Percentiles rank a stretch among this genome's conserved stretches.
Evolutionary conservation across 768 basidiomycete species (phyloP).

Genomic region (Megacollybia marginata): DNA sequence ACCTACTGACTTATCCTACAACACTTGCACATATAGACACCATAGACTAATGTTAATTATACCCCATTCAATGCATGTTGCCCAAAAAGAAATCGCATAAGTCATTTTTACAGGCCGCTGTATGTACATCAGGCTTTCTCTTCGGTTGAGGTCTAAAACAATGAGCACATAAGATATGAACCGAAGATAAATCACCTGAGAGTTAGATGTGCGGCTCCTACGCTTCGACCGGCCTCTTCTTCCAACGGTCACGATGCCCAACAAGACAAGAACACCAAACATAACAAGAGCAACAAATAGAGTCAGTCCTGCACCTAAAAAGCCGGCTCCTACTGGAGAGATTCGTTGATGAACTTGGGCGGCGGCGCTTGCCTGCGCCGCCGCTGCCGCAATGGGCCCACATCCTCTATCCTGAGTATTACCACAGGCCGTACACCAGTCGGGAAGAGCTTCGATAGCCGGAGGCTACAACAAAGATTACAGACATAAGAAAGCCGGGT

Average conservation of each 20-base stretch:
- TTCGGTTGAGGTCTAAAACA: too few relatives aligned
- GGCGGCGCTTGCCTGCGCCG: conserved; percentile 8
- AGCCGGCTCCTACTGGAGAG: conserved; percentile 55
- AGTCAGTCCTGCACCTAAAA: conserved; percentile 55
- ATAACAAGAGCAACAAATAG: conserved; percentile 32
- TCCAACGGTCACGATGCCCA: conserved; percentile 30
- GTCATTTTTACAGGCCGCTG: too few relatives aligned
- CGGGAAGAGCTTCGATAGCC: conserved; percentile 40
- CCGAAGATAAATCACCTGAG: too few relatives aligned
- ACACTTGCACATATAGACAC: too few relatives aligned
- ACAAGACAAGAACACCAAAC: conserved; percentile 29
- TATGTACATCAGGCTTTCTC: too few relatives aligned
- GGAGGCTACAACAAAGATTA: conserved; percentile 26
- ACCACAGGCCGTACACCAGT: conserved; percentile 55
- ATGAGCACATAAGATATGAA: too few relatives aligned
- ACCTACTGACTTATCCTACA: too few relatives aligned
- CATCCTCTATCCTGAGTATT: conserved; percentile 56
- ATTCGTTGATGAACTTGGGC: conserved; percentile 26
- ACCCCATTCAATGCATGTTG: too few relatives aligned
- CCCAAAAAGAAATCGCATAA: too few relatives aligned
- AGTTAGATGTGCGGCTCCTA: too few relatives aligned
- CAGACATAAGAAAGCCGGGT: neutral
- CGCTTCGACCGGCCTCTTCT: neutral
- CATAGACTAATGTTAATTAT: too few relatives aligned
- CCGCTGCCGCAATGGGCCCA: conserved; percentile 29